Percentiles rank a stretch among this genome's conserved stretches.
Evolutionary conservation across 768 basidiomycete species (phyloP).

Genomic region (Kockovaella imperatae): DNA sequence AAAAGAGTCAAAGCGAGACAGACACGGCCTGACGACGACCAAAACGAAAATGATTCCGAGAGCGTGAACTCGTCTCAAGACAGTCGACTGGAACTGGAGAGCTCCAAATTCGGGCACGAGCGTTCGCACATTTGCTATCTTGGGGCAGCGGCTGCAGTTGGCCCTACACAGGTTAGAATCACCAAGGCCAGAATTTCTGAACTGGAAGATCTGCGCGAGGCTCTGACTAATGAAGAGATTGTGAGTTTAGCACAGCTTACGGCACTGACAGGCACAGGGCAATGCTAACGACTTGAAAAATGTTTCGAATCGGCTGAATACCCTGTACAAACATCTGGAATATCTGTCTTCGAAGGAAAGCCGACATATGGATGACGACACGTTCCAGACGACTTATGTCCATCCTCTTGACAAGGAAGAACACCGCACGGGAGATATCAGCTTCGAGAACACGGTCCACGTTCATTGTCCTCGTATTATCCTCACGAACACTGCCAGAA

Average conservation of each 20-base stretch:
- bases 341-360: constrained; percentile 6
- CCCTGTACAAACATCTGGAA: constrained; percentile 9
- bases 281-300: not conserved
- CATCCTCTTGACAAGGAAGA: not conserved
- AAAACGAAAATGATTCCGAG: no score
- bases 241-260: not conserved
- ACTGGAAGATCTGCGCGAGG: constrained; percentile 40
- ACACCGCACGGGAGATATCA: constrained; percentile 46
- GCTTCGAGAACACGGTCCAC: constrained; percentile 83
- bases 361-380: constrained; percentile 15
- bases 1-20: constrained; percentile 41
- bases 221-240: not conserved
- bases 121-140: constrained; percentile 72
- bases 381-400: constrained; percentile 7
- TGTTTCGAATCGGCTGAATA: not conserved
- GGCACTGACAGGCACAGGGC: not conserved
- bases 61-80: not conserved
- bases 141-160: constrained; percentile 61
- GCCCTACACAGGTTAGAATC: constrained; percentile 59
- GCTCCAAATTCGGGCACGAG: constrained; percentile 74
- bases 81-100: constrained; percentile 17
- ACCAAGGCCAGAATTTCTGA: constrained; percentile 54
- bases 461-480: constrained; percentile 77
- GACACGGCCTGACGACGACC: constrained; percentile 7
- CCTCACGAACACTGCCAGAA: constrained; percentile 66